These are phyloP conservation scores for Penicillium crustosum DNA, from an alignment of 2,329 filamentous ascomycete species.

Conservation along the genomic window DNA sequence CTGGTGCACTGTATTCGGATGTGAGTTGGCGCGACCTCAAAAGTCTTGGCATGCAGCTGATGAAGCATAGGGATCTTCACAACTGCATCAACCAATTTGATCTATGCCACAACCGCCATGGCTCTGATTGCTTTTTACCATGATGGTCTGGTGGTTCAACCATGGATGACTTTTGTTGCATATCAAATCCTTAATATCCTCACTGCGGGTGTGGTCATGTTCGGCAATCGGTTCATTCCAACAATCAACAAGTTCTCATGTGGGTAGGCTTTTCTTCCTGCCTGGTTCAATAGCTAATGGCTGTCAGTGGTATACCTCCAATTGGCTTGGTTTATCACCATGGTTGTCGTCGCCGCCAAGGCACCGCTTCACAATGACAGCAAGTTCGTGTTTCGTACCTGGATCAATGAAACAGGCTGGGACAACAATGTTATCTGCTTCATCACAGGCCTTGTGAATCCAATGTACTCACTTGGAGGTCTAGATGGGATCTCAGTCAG, in stretches of 20 bases:
- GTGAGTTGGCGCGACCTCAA: conserved; percentile 15
- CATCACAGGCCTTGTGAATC: conserved; percentile 53
- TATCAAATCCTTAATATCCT: conserved; percentile 44
- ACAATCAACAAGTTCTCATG: conserved; percentile 47
- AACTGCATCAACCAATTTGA: conserved; percentile 47
- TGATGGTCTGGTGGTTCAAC: conserved; percentile 41
- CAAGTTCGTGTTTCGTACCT: conserved; percentile 55
- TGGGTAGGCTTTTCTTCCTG: conserved; percentile 11
- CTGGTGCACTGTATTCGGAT: conserved; percentile 46
- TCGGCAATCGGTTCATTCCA: conserved; percentile 49
- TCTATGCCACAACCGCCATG: conserved; percentile 46
- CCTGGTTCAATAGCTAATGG: background rate
- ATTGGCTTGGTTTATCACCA: conserved; percentile 49
- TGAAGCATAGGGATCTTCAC: conserved; percentile 45
- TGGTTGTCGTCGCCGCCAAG: conserved; percentile 51
- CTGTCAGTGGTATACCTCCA: conserved; percentile 46
- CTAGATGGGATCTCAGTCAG: conserved; percentile 48
- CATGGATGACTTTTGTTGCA: conserved; percentile 52
- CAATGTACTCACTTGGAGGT: conserved; percentile 49
- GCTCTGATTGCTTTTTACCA: conserved; percentile 47
- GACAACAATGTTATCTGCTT: conserved; percentile 51
- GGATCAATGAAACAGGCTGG: conserved; percentile 57
- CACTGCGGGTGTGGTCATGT: conserved; percentile 49
- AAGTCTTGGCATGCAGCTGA: background rate
- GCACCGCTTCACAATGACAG: conserved; percentile 48